These are phyloP conservation scores for Tulasnella calospora DNA, from an alignment of 768 basidiomycete species.

Conservation along the genomic window DNA sequence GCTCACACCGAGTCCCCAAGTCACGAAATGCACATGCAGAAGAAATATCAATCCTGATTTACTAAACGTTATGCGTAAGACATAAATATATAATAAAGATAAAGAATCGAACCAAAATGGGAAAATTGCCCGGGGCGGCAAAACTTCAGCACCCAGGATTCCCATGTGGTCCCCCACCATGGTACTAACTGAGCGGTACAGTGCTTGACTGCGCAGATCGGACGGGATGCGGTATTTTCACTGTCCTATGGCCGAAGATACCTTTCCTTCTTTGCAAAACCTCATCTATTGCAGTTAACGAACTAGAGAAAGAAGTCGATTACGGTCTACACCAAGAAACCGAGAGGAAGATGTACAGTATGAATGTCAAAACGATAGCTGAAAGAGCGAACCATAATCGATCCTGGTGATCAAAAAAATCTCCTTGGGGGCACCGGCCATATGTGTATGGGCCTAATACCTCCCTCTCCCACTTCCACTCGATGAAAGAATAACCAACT, in stretches of 20 bases:
- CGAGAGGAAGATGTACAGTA: neutral
- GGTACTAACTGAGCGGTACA: conserved; percentile 3
- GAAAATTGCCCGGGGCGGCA: neutral
- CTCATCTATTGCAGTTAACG: neutral
- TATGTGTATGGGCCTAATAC: neutral
- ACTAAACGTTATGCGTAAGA: neutral
- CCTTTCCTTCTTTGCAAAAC: neutral
- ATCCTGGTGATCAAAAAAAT: neutral
- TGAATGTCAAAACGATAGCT: neutral
- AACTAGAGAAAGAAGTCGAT: neutral
- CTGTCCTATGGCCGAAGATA: conserved; percentile 1
- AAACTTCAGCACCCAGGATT: conserved; percentile 9
- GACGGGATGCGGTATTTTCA: neutral
- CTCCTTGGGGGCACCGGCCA: neutral
- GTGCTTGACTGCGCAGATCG: conserved; percentile 2
- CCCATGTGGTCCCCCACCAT: conserved; percentile 9
- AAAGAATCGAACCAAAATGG: neutral
- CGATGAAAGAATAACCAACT: conserved; percentile 1
- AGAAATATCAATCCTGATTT: neutral
- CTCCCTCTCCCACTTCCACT: conserved; percentile 4
- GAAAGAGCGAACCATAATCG: neutral
- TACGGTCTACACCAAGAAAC: neutral
- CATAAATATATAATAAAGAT: neutral
- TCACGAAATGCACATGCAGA: neutral
- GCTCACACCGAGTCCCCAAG: neutral